Evolutionary conservation across 306 rosid genomes (phyloP), one percentile per base, ranked within the genome.

Genomic region (Trifolium dubium): DNA sequence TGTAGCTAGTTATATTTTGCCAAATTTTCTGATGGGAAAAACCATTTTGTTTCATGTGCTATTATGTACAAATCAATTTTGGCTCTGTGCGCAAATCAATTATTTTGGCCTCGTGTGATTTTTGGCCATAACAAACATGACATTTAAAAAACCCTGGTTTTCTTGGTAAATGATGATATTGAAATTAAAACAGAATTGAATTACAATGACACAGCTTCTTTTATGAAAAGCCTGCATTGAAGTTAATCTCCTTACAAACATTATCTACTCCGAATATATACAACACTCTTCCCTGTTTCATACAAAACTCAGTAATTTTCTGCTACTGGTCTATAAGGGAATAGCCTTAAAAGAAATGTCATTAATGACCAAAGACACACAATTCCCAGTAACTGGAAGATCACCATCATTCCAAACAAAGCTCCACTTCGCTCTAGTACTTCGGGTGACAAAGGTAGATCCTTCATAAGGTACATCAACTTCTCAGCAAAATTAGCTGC

Each of bases 291-390:
- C 73, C 64, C 68, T 12, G 56, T 43, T 65, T 34, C 63, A 29
- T 10, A 4, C 50, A 13, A 66, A 59, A 39, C 73, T 88, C 85
- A 94, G 89, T 94, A 94, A 30, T 89, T 88, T 77, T 91, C 94
- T 46, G 85, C 96, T 19, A 91, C 96, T 10, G 92, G 94, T 73
- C 97, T 84, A 47, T 97, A 89, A 73, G 98, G 98, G 75, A 94
- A 94, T 18, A 94, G 90, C 88, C 98, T 86, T 86, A 91, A 51
- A 67, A 94, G 94, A 84, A 94, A 89, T 6, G 97, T 82, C 90
- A 87, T 60, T 79, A 89, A 80, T 5, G 96, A 90, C 98, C 94
- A 92, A 50, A 92, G 89, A 83, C 96, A 92, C 75, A 89, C 89
- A 73, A 88, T 17, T 30, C 88, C 90, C 3, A 92, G 82, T 53